phyloP scores from a whole-genome alignment of 2,329 filamentous ascomycete genomes.

The Diplodia corticola region DNA sequence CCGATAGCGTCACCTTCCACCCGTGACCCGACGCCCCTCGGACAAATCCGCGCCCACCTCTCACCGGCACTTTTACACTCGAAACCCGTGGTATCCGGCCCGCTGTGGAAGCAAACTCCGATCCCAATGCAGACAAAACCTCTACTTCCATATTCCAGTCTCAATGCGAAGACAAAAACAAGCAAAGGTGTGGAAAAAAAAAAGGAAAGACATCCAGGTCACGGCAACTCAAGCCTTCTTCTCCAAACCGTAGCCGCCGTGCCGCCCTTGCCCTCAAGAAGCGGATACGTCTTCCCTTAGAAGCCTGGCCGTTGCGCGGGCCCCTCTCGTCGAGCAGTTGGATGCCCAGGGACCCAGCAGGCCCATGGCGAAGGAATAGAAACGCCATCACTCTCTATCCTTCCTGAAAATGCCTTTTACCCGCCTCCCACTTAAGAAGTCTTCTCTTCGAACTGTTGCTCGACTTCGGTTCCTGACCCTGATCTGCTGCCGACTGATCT shows the following conservation, averaged over 20 bases:
- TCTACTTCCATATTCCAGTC: too few relatives aligned
- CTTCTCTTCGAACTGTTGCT: not conserved
- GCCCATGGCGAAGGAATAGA: too few relatives aligned
- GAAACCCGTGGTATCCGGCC: too few relatives aligned
- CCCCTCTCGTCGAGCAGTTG: slow-evolving; percentile 75
- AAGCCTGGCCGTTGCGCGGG: slow-evolving; percentile 63
- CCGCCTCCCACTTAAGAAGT: not conserved
- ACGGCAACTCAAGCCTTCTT: not conserved
- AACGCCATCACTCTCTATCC: not conserved
- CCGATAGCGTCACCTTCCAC: slow-evolving; percentile 15
- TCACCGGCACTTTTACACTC: too few relatives aligned
- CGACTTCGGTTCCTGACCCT: not conserved
- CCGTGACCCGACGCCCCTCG: not conserved
- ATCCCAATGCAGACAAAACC: too few relatives aligned
- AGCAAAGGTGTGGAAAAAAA: too few relatives aligned
- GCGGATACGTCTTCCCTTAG: slow-evolving; percentile 65
- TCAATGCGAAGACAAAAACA: too few relatives aligned
- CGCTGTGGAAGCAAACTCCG: too few relatives aligned
- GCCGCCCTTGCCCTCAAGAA: slow-evolving; percentile 59
- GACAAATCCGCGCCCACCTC: too few relatives aligned
- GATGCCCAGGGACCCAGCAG: too few relatives aligned
- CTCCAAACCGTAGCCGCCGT: slow-evolving; percentile 60
- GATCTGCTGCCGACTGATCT: not conserved
- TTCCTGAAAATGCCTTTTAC: not conserved
- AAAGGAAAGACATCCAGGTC: not conserved